phyloP scores from a whole-genome alignment of 164 flowering plant species.

The Kingdonia uniflora region DNA sequence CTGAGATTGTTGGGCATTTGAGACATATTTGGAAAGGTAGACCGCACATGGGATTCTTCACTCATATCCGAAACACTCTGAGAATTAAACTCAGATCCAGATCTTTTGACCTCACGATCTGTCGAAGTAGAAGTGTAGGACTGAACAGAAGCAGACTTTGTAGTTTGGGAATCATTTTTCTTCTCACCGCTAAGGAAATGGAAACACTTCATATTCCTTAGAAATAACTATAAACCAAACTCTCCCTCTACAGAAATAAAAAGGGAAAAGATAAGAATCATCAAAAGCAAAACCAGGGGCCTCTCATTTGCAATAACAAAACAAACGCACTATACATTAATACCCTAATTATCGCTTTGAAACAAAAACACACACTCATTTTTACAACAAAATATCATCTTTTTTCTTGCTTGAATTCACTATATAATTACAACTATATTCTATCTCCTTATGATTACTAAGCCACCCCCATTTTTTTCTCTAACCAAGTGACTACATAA shows the following conservation, averaged over 20 bases:
- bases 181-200: constrained; percentile 29
- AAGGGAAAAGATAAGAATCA: constrained; percentile 1
- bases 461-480: too few species aligned
- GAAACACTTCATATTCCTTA: constrained; percentile 58
- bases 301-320: too few species aligned
- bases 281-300: too few species aligned
- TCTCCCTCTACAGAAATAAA: constrained; percentile 14
- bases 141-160: constrained; percentile 22
- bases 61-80: constrained; percentile 52
- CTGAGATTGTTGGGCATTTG: constrained; percentile 63
- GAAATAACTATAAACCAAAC: constrained; percentile 7
- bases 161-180: constrained; percentile 34
- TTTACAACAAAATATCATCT: too few species aligned
- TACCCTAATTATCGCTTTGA: too few species aligned
- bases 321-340: too few species aligned
- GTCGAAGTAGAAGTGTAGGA: constrained; percentile 25
- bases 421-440: too few species aligned
- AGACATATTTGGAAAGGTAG: constrained; percentile 31
- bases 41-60: constrained; percentile 40
- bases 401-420: too few species aligned
- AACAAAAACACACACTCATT: too few species aligned
- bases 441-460: too few species aligned
- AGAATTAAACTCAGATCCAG: constrained; percentile 58
- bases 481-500: too few species aligned
- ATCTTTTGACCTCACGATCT: constrained; percentile 31